phyloP scores from a whole-genome alignment of 257 asterid genomes.

The Solanum lycopersicoides region DNA sequence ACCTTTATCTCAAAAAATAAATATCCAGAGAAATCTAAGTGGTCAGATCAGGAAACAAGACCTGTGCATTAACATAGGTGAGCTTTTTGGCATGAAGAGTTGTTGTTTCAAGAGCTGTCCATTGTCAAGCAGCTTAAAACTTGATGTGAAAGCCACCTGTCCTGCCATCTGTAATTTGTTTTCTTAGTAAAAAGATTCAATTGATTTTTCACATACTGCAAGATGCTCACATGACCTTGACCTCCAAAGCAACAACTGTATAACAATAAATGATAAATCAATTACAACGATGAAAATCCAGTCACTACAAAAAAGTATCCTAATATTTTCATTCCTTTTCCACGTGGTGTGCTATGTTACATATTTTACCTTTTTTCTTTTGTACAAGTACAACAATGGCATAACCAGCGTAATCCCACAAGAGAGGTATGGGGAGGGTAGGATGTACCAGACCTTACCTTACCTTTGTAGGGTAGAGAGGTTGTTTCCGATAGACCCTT shows the following conservation, averaged over 20 bases:
- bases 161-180: constrained; percentile 39
- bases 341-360: neutral
- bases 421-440: neutral
- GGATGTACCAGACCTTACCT: neutral
- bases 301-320: neutral
- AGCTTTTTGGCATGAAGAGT: constrained; percentile 14
- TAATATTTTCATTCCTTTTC: neutral
- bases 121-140: constrained; percentile 35
- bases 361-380: neutral
- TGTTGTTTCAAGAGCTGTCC: constrained; percentile 20
- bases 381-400: neutral
- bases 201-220: constrained; percentile 10
- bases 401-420: neutral
- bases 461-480: neutral
- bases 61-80: constrained; percentile 32
- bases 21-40: neutral
- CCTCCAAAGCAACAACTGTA: neutral
- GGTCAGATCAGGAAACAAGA: constrained; percentile 2
- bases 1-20: neutral
- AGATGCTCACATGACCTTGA: constrained; percentile 8
- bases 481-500: neutral
- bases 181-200: constrained; percentile 26
- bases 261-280: neutral
- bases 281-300: neutral
- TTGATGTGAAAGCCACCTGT: constrained; percentile 31